Evolutionary conservation across 305 asterid species (phyloP), one percentile per base, ranked within the genome.

Genomic region (Fraxinus velutina): DNA sequence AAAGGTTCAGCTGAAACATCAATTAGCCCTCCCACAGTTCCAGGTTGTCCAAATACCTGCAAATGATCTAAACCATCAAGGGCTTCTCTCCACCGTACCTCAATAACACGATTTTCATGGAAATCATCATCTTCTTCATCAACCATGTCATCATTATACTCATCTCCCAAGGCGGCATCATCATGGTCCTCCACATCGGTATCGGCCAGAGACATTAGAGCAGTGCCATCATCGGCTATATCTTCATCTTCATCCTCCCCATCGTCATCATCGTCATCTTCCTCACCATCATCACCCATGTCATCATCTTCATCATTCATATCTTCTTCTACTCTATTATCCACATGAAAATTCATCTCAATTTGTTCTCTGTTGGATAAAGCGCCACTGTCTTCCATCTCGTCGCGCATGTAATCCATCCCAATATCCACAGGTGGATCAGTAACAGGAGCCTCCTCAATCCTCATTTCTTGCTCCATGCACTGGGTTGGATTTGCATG

Each of bases 51-150:
- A 70, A 92, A 94, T 79, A 91, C 98, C 90, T 94, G 99, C 87
- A 96, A 85, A 92, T 93, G 98, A 86, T 96, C 98, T 80, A 96
- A 88, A 78, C 98, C 98, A 47, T 96, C 99, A 78, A 94, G 93
- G 84, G 98, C 98, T 86, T 96, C 99, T 89, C 98, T 95, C 99
- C 98, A 96, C 88, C 99, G 87, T 34, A 96, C 98, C 90, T 96
- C 99, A 87, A 96, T 96, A 57, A 96, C 98, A 80, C 93, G 94
- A 86, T 96, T 96, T 90, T 93, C 99, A 86, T 92, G 97, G 86
- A 93, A 94, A 90, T 93, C 98, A 73, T 94, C 98, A 79, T 96
- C 99, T 81, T 96, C 98, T 81, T 96, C 99, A 89, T 96, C 99
- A 89, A 93, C 92, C 98, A 96, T 92, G 79, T 96, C 99, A 86